A percentile compares a stretch with the other conserved stretches of the same genome.
Evolutionary conservation across 352 stramenopile genomes (phyloP).

Genomic region (Pilasporangium apinafurcum): DNA sequence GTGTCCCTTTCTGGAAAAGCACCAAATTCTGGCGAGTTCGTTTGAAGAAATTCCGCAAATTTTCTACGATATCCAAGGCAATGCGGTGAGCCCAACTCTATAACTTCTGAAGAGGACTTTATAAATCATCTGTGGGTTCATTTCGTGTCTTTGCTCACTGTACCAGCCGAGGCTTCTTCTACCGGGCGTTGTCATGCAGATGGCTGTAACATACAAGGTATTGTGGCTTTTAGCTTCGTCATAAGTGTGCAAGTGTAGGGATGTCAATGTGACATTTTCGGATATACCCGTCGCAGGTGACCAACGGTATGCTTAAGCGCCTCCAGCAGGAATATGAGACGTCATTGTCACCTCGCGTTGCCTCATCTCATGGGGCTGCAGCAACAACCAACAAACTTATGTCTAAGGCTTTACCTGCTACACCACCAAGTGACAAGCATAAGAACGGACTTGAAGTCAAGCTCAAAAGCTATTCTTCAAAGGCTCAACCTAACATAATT

Average conservation of each 20-base stretch:
- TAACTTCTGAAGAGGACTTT: not conserved
- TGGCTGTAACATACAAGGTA: too few species aligned
- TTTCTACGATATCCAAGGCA: conserved; percentile 62
- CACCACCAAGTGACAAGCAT: not conserved
- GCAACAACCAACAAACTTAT: not conserved
- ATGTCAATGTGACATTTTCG: too few species aligned
- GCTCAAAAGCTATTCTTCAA: too few species aligned
- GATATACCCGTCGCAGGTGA: too few species aligned
- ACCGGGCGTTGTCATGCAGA: too few species aligned
- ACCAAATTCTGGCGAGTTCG: conserved; percentile 40
- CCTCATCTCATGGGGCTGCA: not conserved
- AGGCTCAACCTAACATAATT: too few species aligned
- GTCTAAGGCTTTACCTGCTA: too few species aligned
- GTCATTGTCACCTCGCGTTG: not conserved
- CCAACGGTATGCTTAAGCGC: conserved; percentile 18
- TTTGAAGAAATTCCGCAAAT: conserved; percentile 76
- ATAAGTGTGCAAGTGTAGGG: too few species aligned
- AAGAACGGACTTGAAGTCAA: too few species aligned
- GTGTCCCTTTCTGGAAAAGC: conserved; percentile 5
- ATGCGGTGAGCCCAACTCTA: conserved; percentile 28
- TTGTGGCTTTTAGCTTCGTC: too few species aligned
- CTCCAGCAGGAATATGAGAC: conserved; percentile 26
- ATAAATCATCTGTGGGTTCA: not conserved
- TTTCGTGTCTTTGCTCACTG: not conserved
- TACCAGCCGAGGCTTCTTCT: too few species aligned